Base-by-base conservation (phyloP, 129 eudicot species). In the Artemisia tridentata region DNA sequence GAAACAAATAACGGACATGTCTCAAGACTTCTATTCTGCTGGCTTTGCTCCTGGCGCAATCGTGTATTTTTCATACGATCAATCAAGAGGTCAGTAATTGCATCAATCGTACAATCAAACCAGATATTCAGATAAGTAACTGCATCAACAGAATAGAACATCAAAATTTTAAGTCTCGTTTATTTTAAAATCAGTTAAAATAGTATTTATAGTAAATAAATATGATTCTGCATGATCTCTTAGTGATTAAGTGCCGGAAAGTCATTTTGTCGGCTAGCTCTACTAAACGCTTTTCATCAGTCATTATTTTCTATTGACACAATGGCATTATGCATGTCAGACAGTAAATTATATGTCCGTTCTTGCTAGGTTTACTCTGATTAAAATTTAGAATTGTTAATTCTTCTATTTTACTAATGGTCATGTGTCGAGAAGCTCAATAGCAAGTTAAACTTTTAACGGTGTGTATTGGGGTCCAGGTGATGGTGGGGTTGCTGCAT, bases 41-140 rank as follows among this genome's bases (percentile, higher is more conserved):
- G 96, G 98, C 49, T 92, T 92, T 58, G 81, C 80, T 69, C 98
- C 98, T 15, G 98, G 96, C 73, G 98, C 98, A 63, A 85, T 92
- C 8, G 88, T 92, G 66, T 88, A 89, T 74, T 92, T 92, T 51
- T 68, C 96, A 63, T 84, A 86, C 14, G 88, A 89, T 78, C 72
- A 83, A 49, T 83, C 92, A 38, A 87, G 85, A 83, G 97, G 97
- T 91, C 13, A 41, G 80, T 71, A 53, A 27, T 51, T 49, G 43
- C 41, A 49, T 46, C 20, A 49, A 17, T 60, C 49, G 19, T 16
- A 47, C 17, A 72, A 47, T 46, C 16, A 72, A 72, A 61, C 51
- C 34, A 11, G 6, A 47, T 52, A 60, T 2, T 38, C 45, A 38
- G 11, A 70, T 49, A 17, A 50, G 48, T 6, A 55, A 54, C 3